Conservation (phyloP, 768 basidiomycete species). For the Leccinum fibrillosum region DNA sequence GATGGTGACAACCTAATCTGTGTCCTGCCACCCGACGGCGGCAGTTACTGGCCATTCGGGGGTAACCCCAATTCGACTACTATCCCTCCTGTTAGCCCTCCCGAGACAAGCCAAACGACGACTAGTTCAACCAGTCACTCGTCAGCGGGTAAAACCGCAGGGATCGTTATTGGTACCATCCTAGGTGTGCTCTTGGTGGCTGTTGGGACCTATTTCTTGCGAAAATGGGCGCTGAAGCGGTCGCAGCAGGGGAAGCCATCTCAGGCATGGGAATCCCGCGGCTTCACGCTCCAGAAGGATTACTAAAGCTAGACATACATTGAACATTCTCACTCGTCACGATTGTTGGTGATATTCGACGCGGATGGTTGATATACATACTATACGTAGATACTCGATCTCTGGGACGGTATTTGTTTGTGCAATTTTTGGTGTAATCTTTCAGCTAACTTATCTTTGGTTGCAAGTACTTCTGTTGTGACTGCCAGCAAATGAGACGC, state of each 20-base stretch:
- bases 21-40: slow-evolving; percentile 62
- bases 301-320: neutral
- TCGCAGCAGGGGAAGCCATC: slow-evolving; percentile 15
- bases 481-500: neutral
- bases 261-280: slow-evolving; percentile 15
- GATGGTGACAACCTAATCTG: slow-evolving; percentile 63
- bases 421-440: neutral
- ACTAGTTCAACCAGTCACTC: slow-evolving; percentile 15
- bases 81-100: slow-evolving; percentile 14
- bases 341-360: neutral
- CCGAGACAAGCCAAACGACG: slow-evolving; percentile 9
- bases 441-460: neutral
- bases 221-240: slow-evolving; percentile 44
- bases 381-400: neutral
- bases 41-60: slow-evolving; percentile 72
- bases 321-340: neutral
- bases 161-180: slow-evolving; percentile 51
- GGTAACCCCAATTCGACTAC: slow-evolving; percentile 39
- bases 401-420: neutral
- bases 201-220: slow-evolving; percentile 43
- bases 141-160: slow-evolving; percentile 34
- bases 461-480: neutral
- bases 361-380: neutral
- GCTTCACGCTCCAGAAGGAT: slow-evolving; percentile 17
- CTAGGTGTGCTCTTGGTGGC: slow-evolving; percentile 42